Evolutionary conservation across 441 rosid species (phyloP), one percentile per base, ranked within the genome.

Genomic region (Arabidopsis hybrid): DNA sequence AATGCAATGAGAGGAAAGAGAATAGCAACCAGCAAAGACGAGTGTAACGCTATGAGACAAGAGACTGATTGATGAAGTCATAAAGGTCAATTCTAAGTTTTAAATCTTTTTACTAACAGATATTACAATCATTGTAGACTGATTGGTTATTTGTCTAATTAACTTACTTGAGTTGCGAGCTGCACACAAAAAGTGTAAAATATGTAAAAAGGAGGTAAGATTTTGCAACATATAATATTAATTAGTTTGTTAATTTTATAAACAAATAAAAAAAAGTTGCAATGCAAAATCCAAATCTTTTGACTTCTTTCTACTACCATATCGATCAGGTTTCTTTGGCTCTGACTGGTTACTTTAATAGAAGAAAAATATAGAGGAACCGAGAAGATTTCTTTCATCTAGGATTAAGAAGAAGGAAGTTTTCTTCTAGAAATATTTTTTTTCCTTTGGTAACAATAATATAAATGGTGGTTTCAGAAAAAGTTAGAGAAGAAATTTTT

Each of bases 61-160:
- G 79, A 69, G 79, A 63, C 66, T 76, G 79, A 76, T 56, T 56
- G 71, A 63, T 46, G 58, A 56, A 56, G 46, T 49, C 71, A 17
- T 26, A 46, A 69, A 69, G 43, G 60, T 69, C 65, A 76, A 29
- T 69, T 75, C 59, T 47, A 2, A 35, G 12, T 42, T 17, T 3
- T 18, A 46, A 49, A 56, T 7, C 46, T 6, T 40, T 52, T 45
- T 2, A 57, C 51, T n/a, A n/a, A n/a, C n/a, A n/a, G n/a, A n/a
- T n/a, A n/a, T n/a, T n/a, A n/a, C n/a, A n/a, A n/a, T n/a, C n/a
- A n/a, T n/a, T n/a, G n/a, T n/a, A n/a, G n/a, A n/a, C n/a, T n/a
- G 35, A 45, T 75, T 53, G 50, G 70, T 36, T 68, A 14, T 53
- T 67, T 42, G 14, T 21, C 34, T 35, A 58, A 57, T 40, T 10